Conservation (phyloP, 2,329 filamentous ascomycete species). For the Aureobasidium sp. region DNA sequence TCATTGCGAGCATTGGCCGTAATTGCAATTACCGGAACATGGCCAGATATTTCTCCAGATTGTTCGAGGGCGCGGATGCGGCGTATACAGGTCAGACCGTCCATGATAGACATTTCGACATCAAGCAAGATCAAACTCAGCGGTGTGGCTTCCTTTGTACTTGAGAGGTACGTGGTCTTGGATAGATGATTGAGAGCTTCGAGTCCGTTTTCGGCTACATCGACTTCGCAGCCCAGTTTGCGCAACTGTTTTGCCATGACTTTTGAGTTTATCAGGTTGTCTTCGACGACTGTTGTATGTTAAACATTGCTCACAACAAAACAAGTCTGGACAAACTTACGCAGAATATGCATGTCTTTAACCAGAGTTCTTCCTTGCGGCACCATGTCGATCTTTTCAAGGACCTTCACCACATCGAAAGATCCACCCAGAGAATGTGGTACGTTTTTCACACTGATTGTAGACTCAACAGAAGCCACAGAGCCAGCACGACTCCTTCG, state of each 20-base stretch:
- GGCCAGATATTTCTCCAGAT: conserved; percentile 50
- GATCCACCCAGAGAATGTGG: not conserved
- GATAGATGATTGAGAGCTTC: conserved; percentile 28
- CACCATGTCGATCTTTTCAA: not conserved
- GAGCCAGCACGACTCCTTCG: not conserved
- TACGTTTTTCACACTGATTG: not conserved
- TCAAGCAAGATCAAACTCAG: conserved; percentile 61
- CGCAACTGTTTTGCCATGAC: conserved; percentile 31
- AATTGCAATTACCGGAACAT: conserved; percentile 67
- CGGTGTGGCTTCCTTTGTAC: not conserved
- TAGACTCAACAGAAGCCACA: not conserved
- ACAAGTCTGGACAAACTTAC: not conserved
- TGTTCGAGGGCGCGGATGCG: conserved; percentile 61
- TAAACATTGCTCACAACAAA: not conserved
- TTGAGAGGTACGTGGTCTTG: conserved; percentile 14
- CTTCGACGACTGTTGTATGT: conserved; percentile 21
- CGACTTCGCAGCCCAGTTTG: conserved; percentile 27
- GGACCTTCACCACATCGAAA: not conserved
- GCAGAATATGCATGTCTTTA: conserved; percentile 13
- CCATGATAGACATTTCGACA: conserved; percentile 76
- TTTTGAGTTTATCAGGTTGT: conserved; percentile 34
- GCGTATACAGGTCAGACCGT: conserved; percentile 64
- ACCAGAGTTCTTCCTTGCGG: not conserved
- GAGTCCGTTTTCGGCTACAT: conserved; percentile 30
- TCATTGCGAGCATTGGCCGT: conserved; percentile 70